A percentile compares a stretch with the other conserved stretches of the same genome.
These are phyloP conservation scores for Blastobotrys parvus DNA, from an alignment of 805 yeast genomes.

Conservation along the genomic window DNA sequence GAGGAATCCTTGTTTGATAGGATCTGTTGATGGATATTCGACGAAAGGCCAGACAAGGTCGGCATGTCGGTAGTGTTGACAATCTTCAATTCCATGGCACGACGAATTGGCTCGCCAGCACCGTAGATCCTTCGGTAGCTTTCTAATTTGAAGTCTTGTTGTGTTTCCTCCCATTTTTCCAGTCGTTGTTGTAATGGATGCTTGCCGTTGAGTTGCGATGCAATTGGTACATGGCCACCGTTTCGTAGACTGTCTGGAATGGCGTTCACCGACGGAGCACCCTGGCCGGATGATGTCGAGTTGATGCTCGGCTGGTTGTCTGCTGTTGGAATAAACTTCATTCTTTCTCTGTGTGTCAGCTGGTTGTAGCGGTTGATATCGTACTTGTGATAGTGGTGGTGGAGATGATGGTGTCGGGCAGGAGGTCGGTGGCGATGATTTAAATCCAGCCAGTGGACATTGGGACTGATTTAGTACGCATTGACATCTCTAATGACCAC, in stretches of 20 bases:
- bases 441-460: too few species aligned
- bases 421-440: too few species aligned
- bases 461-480: too few species aligned
- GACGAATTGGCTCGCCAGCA: constrained; percentile 84
- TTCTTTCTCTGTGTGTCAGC: neutral
- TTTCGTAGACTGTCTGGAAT: constrained; percentile 47
- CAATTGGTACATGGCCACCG: constrained; percentile 48
- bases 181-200: constrained; percentile 83
- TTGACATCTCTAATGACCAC: too few species aligned
- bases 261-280: neutral
- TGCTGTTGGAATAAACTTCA: constrained; percentile 4
- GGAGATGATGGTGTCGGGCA: too few species aligned
- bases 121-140: constrained; percentile 80
- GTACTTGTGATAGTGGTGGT: too few species aligned
- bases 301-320: neutral
- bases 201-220: constrained; percentile 32
- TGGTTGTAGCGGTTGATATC: too few species aligned
- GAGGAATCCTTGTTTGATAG: constrained; percentile 66
- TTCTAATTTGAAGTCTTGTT: constrained; percentile 62
- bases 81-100: constrained; percentile 80
- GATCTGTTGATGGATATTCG: constrained; percentile 65
- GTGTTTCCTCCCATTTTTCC: constrained; percentile 71
- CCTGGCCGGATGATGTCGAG: constrained; percentile 6
- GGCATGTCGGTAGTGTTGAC: constrained; percentile 63
- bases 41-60: constrained; percentile 38